Conservation (phyloP, 192 early-diverging fungal genomes). For the Podila minutissima region DNA sequence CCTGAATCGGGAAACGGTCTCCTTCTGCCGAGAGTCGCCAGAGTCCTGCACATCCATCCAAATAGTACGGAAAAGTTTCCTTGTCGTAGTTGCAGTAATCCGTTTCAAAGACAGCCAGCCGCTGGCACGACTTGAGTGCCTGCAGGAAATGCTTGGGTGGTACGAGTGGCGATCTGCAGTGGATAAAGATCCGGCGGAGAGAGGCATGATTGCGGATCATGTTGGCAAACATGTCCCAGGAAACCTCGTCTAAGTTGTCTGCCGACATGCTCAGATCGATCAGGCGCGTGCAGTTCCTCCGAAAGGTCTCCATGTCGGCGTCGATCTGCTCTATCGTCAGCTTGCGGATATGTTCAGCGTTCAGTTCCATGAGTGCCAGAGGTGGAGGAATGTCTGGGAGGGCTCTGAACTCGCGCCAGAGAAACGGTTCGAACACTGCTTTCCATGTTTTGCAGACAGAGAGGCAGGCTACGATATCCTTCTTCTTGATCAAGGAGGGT, state of each 20-base stretch:
- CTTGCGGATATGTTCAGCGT: slow-evolving; percentile 19
- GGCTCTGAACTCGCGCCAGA: slow-evolving; percentile 26
- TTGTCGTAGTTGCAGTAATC: not conserved
- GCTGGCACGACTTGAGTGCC: slow-evolving; percentile 10
- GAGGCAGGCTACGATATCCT: slow-evolving; percentile 5
- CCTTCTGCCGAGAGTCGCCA: slow-evolving; percentile 4
- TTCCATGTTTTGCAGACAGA: slow-evolving; percentile 32
- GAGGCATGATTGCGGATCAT: slow-evolving; percentile 15
- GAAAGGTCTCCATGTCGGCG: not conserved
- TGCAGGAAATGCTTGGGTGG: slow-evolving; percentile 4
- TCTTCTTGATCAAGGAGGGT: not conserved
- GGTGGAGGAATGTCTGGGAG: not conserved
- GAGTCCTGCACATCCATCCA: not conserved
- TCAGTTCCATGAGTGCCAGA: slow-evolving; percentile 11
- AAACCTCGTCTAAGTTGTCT: not conserved
- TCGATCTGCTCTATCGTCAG: slow-evolving; percentile 13
- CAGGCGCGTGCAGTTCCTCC: not conserved
- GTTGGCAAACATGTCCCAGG: slow-evolving; percentile 10
- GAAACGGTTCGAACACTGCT: slow-evolving; percentile 12
- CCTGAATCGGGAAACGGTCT: not conserved
- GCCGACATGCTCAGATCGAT: not conserved
- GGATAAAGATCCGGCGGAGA: slow-evolving; percentile 19
- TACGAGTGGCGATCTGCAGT: not conserved
- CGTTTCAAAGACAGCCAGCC: slow-evolving; percentile 27
- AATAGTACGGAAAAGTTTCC: not conserved